Evolutionary conservation across 768 basidiomycete genomes (phyloP).

Genomic region (Clitopilus hobsonii): DNA sequence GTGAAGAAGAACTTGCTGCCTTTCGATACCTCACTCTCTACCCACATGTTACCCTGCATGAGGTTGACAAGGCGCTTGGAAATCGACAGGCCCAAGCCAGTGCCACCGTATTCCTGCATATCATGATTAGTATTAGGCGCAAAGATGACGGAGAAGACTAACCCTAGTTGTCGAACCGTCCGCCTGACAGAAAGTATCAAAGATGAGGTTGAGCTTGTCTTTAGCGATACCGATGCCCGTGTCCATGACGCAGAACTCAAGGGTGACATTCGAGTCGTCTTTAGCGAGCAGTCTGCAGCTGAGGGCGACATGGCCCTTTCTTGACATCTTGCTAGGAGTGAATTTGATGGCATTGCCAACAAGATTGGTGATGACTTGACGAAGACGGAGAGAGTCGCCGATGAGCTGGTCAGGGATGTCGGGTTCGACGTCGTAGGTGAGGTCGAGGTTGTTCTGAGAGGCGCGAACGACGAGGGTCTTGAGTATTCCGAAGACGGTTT

Average conservation of each 20-base stretch:
- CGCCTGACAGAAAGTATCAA: conserved; percentile 98
- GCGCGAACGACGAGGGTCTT: conserved; percentile 98
- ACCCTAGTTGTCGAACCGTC: conserved; percentile 97
- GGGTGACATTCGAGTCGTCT: conserved; percentile 79
- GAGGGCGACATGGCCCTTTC: conserved; percentile 87
- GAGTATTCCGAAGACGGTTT: conserved; percentile 94
- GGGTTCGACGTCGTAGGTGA: conserved; percentile 94
- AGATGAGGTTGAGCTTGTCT: conserved; percentile 96
- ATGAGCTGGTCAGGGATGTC: conserved; percentile 96
- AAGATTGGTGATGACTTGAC: conserved; percentile 93
- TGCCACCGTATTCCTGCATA: conserved; percentile 91
- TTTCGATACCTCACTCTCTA: conserved; percentile 88
- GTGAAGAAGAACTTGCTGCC: conserved; percentile 98
- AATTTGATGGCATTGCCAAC: conserved; percentile 98
- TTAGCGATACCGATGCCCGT: conserved; percentile 99
- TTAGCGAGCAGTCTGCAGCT: conserved; percentile 75
- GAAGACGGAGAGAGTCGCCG: conserved; percentile 90
- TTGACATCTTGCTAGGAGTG: conserved; percentile 72
- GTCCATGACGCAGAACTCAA: conserved; percentile 97
- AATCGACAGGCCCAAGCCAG: conserved; percentile 93
- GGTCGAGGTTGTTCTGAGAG: conserved; percentile 92
- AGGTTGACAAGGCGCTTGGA: conserved; percentile 95
- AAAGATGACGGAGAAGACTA: conserved; percentile 19
- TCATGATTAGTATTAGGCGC: conserved; percentile 5
- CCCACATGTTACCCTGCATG: conserved; percentile 99